Evolutionary conservation across 805 yeast genomes (phyloP).

Genomic region (Lachancea sp.): DNA sequence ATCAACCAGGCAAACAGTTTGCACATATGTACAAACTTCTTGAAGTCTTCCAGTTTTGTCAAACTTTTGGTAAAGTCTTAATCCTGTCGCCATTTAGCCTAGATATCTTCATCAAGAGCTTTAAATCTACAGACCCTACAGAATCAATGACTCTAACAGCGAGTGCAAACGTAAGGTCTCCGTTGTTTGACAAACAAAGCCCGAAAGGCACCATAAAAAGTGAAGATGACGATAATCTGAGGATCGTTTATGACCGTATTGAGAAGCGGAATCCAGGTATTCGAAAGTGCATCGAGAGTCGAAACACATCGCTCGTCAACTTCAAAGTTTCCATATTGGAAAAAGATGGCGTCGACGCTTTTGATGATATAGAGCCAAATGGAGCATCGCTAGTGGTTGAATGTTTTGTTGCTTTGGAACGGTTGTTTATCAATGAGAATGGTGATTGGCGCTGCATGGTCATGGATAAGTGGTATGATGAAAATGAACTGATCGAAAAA

Average conservation of each 20-base stretch:
- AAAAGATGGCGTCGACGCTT: slow-evolving; percentile 6
- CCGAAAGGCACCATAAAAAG: neutral
- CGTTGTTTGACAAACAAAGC: neutral
- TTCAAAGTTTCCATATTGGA: slow-evolving; percentile 14
- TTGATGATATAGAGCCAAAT: slow-evolving; percentile 23
- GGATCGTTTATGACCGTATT: neutral
- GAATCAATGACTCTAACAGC: slow-evolving; percentile 7
- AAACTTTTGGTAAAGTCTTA: slow-evolving; percentile 25
- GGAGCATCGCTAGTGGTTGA: slow-evolving; percentile 28
- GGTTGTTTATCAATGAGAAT: slow-evolving; percentile 29
- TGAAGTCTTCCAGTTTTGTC: slow-evolving; percentile 29
- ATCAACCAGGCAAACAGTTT: slow-evolving; percentile 7
- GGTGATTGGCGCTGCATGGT: slow-evolving; percentile 31
- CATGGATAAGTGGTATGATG: slow-evolving; percentile 28
- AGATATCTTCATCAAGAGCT: slow-evolving; percentile 27
- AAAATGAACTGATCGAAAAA: slow-evolving; percentile 8
- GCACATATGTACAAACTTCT: slow-evolving; percentile 21
- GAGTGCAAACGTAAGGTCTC: neutral
- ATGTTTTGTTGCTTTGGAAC: slow-evolving; percentile 24
- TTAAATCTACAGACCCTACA: slow-evolving; percentile 27
- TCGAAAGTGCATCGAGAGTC: slow-evolving; percentile 15
- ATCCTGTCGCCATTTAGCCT: slow-evolving; percentile 23
- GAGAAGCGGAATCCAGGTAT: slow-evolving; percentile 7
- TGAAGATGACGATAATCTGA: slow-evolving; percentile 1
- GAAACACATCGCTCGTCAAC: slow-evolving; percentile 10